Base-by-base conservation (phyloP, 1,284 basidiomycete species). In the Takashimella tepidaria region DNA sequence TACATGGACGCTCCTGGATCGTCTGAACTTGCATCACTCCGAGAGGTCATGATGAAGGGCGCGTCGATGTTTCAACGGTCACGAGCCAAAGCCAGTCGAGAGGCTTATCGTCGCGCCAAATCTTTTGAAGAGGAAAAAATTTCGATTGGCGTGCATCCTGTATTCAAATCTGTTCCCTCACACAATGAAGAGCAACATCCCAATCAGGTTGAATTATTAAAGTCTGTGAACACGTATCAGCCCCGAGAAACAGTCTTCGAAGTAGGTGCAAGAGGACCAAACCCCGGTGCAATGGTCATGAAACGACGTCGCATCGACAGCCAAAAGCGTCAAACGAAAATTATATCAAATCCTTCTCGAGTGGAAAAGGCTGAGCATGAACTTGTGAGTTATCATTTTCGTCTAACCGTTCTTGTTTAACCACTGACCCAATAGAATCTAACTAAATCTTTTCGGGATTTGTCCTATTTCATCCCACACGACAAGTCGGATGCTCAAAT, bases 11-110 rank as follows among this genome's bases (percentile, higher is more conserved):
- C 83, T 37, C 73, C 79, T 26, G 83, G 89, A 46, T 37, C 31
- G 16, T 82, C 86, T 56, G 82, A 84, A 31, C 80, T 97, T 16
- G 77, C 82, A 3, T 78, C 81, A n/a, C 76, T 97, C 21, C 81
- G 86, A n/a, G 83, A 84, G 8, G 91, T 98, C 50, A 95, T 96
- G 83, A 80, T 82, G 53, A 84, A 90, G 49, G 95, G 93, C 0
- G 92, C 97, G 61, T 79, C 82, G 5, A 89, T 98, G 89, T 98
- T 96, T 71, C 92, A 96, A 67, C 85, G 92, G 25, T 92, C 89
- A 56, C 87, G 91, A 68, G 86, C 87, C 26, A 96, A 95, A 69
- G 93, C 95, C 3, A 88, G 86, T 62, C 81, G 84, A 19, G 85
- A 86, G 52, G 88, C 87, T 62, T 90, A 97, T 77, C 84, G 86